Base-by-base conservation (phyloP, 2,329 filamentous ascomycete species). In the Penicillium sp. region DNA sequence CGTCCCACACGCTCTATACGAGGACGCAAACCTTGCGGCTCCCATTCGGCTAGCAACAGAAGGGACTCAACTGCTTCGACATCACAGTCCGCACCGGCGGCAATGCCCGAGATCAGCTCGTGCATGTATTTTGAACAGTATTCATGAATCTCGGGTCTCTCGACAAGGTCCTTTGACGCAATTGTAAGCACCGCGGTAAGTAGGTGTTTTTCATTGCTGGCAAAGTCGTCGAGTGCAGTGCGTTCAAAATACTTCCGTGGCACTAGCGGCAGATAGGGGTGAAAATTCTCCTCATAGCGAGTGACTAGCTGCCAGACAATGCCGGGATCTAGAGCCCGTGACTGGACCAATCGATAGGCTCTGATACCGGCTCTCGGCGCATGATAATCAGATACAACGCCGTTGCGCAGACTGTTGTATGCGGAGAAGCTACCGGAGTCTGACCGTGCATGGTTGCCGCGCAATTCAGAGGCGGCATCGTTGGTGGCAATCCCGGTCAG, bases 21-120 rank as follows among this genome's bases (percentile, higher is more conserved):
- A 2, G 78, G 78, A 5, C 82, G 74, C 1, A 83, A 77, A 0
- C 82, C 81, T 53, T 86, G 84, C 0, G 84, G 83, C 6, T 83
- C 84, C 86, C 86, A 89, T 61, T 89, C 85, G 0, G 86, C 85
- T 1, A 89, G 77, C 2, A 89, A 72, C 0, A 88, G 72, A 1
- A 89, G 69, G 1, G 84, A 83, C 61, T 89, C 85, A 0, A 88
- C 84, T 1, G 85, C 83, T 54, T 87, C 85, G 1, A 88, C 82
- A 27, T 81, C 82, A 23, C 81, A 82, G 43, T 85, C 81, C 4
- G 81, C 80, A 3, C 84, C 83, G 42, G 84, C 83, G 18, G 85
- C 79, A 15, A 89, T 77, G 29, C 79, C 78, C 0, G 84, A 85
- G 6, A 88, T 81, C 13, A 88, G 72, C 27, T 77, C 77, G 57